Conservation (phyloP, 768 basidiomycete species). For the Termitomyces eurrhizus region DNA sequence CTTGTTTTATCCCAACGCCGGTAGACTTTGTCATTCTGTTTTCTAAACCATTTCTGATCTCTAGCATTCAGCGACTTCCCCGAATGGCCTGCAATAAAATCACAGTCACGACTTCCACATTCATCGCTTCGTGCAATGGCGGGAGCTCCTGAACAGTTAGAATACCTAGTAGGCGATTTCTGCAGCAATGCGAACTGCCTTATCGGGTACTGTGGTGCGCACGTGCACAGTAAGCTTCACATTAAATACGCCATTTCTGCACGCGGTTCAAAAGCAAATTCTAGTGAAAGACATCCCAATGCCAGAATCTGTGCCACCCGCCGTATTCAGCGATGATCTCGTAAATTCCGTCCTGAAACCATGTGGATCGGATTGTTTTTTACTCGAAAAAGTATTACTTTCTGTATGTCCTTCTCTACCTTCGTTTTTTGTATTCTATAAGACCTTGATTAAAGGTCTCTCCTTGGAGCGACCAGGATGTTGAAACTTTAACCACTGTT, state of each 20-base stretch:
- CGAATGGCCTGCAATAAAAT: slow-evolving; percentile 21
- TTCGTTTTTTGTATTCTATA: slow-evolving; percentile 8
- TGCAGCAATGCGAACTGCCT: slow-evolving; percentile 52
- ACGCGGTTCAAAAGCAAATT: neutral
- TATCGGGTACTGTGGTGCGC: slow-evolving; percentile 45
- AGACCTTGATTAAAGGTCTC: slow-evolving; percentile 18
- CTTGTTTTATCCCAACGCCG: slow-evolving; percentile 19
- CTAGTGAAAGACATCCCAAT: slow-evolving; percentile 27
- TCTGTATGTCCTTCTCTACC: neutral
- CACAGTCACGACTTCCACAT: slow-evolving; percentile 4
- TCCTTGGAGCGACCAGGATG: slow-evolving; percentile 35
- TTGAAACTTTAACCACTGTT: slow-evolving; percentile 34
- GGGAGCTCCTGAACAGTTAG: slow-evolving; percentile 20
- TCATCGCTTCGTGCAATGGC: slow-evolving; percentile 6
- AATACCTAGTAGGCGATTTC: slow-evolving; percentile 37
- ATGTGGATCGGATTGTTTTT: slow-evolving; percentile 33
- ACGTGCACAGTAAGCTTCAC: slow-evolving; percentile 44
- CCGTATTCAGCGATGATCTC: slow-evolving; percentile 19
- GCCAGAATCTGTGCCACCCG: slow-evolving; percentile 22
- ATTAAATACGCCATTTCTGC: neutral
- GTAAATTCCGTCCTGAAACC: slow-evolving; percentile 14
- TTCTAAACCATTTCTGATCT: neutral
- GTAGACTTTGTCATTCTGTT: slow-evolving; percentile 5
- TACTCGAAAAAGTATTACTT: slow-evolving; percentile 11
- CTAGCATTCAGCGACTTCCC: slow-evolving; percentile 27